Evolutionary conservation across 352 stramenopile genomes (phyloP), one percentile per base, ranked within the genome.

Genomic region (Globisporangium spinosum): DNA sequence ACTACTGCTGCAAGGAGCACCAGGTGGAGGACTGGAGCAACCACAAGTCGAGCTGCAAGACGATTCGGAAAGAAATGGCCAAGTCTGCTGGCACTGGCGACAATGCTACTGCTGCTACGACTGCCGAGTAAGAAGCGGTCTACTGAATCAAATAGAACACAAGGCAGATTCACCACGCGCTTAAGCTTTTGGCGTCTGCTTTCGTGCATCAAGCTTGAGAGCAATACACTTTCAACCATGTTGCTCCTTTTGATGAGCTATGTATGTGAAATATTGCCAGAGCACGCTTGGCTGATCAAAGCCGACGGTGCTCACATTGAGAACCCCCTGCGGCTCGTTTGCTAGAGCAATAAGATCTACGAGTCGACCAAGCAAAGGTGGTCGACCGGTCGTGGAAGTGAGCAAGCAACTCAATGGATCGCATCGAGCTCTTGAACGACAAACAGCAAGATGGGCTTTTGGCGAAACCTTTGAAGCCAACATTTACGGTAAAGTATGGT

Each of bases 1-100:
- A 90, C 73, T 95, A 95, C 70, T 95, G 87, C 75, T 89, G 74
- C 72, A 93, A 95, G 64, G 81, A 91, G 27, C 87, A 95, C 66
- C 84, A 95, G 60, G 75, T 87, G 17, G 83, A 92, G 66, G 87
- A 95, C 77, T 95, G 87, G 87, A 74, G 65, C 15, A 89, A 88
- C 67, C 87, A 95, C 73, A 93, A 93, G 67, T 74, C 74, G 40
- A 85, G 69, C 65, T 95, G 87, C 75, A 92, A 92, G 70, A 70
- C 74, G 40, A 90, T 93, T 62, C 80, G 84, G 13, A 76, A 83
- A 56, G 65, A 79, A 60, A 78, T 64, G 64, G 38, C 29, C 29
- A 60, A 67, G 20, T 32, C 49, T 45, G 29, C 61, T 13, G 32
- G n/a, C 47, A 43, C 40, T 9, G n/a, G 38, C 22, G 54, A 15